A percentile compares a stretch with the other conserved stretches of the same genome.
These are phyloP conservation scores for Alternaria viburni DNA, from an alignment of 2,329 filamentous ascomycete species.

Conservation along the genomic window DNA sequence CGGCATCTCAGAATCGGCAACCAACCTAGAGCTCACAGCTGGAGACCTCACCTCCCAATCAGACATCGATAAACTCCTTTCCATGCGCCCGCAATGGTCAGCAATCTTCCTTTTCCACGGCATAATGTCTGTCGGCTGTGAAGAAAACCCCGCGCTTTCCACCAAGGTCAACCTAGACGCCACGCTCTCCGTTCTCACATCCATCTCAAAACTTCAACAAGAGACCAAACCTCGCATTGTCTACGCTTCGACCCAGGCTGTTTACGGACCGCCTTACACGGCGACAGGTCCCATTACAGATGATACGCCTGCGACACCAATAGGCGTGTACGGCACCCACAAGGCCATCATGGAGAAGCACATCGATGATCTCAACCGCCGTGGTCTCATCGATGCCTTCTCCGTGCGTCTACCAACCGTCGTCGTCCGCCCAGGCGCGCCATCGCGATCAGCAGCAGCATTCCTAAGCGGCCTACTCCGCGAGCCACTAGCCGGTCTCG, in stretches of 20 bases:
- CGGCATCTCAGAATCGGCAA: not conserved
- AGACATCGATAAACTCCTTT: conserved; percentile 3
- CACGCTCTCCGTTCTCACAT: conserved; percentile 53
- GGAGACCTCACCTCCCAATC: not conserved
- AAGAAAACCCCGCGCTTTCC: conserved; percentile 63
- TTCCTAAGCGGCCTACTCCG: conserved; percentile 68
- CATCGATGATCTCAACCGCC: conserved; percentile 65
- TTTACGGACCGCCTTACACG: conserved; percentile 52
- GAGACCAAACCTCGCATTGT: not conserved
- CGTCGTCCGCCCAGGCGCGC: conserved; percentile 63
- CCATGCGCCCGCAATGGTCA: conserved; percentile 9
- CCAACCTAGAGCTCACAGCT: not conserved
- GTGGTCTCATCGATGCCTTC: conserved; percentile 62
- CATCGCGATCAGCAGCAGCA: conserved; percentile 63
- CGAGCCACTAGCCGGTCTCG: conserved; percentile 56
- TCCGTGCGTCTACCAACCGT: conserved; percentile 65
- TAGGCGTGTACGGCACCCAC: conserved; percentile 65
- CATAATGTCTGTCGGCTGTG: conserved; percentile 68
- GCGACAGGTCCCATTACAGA: conserved; percentile 48
- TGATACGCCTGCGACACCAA: conserved; percentile 53
- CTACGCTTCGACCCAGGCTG: conserved; percentile 1
- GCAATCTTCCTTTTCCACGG: conserved; percentile 64
- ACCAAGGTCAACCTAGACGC: conserved; percentile 65
- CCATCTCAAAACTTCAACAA: not conserved
- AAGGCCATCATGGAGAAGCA: conserved; percentile 65